phyloP scores from a whole-genome alignment of 2,329 filamentous ascomycete species.

The Pseudocercospora cruenta region DNA sequence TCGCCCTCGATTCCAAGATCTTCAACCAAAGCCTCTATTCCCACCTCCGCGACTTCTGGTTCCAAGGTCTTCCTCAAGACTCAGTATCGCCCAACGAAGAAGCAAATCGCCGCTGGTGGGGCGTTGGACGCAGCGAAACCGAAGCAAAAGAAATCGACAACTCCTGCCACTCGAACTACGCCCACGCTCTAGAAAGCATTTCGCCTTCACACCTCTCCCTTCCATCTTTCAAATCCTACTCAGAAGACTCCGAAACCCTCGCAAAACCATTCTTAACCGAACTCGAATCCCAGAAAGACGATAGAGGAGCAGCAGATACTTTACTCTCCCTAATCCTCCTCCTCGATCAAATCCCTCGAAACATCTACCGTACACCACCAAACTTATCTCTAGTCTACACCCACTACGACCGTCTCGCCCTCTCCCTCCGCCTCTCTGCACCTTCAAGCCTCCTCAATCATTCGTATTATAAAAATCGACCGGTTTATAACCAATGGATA shows the following conservation, averaged over 20 bases:
- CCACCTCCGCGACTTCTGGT: conserved; percentile 44
- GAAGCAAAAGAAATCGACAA: conserved; percentile 44
- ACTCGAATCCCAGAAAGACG: conserved; percentile 31
- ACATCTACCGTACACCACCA: conserved; percentile 58
- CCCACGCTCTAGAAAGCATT: conserved; percentile 43
- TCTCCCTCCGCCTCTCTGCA: conserved; percentile 42
- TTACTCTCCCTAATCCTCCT: conserved; percentile 59
- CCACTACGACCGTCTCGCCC: conserved; percentile 59
- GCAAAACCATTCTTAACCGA: conserved; percentile 45
- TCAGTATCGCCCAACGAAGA: conserved; percentile 33
- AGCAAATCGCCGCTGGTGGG: conserved; percentile 45
- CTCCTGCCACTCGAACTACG: conserved; percentile 40
- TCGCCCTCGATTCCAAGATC: conserved; percentile 43
- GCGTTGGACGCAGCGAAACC: conserved; percentile 33
- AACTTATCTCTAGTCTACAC: conserved; percentile 54
- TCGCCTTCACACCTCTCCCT: conserved; percentile 40
- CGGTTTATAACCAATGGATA: conserved; percentile 58
- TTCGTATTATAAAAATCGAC: conserved; percentile 16
- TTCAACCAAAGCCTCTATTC: conserved; percentile 47
- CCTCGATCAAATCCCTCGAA: conserved; percentile 66
- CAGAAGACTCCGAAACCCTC: conserved; percentile 32
- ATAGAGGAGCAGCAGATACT: conserved; percentile 38
- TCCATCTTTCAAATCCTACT: conserved; percentile 32
- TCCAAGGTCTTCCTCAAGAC: conserved; percentile 37
- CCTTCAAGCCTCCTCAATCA: conserved; percentile 20